These are phyloP conservation scores for Pseudocercospora fuligena DNA, from an alignment of 2,329 filamentous ascomycete genomes.

Conservation along the genomic window DNA sequence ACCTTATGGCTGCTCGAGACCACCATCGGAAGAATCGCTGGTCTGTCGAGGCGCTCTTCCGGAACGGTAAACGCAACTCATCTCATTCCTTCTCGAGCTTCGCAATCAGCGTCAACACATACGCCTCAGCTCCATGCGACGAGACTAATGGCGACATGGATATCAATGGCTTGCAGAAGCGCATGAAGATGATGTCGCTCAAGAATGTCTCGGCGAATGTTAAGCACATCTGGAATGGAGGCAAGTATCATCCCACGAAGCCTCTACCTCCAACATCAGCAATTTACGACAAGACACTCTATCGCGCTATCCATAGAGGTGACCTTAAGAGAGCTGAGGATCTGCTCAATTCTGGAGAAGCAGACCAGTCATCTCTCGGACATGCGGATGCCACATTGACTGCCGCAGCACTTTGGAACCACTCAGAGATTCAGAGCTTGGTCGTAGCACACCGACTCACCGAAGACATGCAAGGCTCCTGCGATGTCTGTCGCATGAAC, in stretches of 20 bases:
- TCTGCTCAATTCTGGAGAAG: constrained; percentile 24
- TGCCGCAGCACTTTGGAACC: constrained; percentile 28
- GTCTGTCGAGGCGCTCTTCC: constrained; percentile 33
- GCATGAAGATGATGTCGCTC: constrained; percentile 33
- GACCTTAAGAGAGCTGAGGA: constrained; percentile 26
- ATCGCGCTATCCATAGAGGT: constrained; percentile 24
- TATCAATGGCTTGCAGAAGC: constrained; percentile 32
- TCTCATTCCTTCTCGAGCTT: constrained; percentile 30
- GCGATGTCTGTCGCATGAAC: constrained; percentile 26
- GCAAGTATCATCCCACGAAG: constrained; percentile 12
- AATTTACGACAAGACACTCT: constrained; percentile 26
- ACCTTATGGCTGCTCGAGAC: constrained; percentile 28
- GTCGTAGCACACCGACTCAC: constrained; percentile 27
- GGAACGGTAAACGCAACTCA: constrained; percentile 21
- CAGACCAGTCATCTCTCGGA: constrained; percentile 21
- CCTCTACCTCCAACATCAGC: constrained; percentile 15
- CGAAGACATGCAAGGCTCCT: constrained; percentile 28
- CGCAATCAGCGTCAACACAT: constrained; percentile 34
- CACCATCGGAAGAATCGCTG: constrained; percentile 27
- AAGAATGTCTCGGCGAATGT: constrained; percentile 18
- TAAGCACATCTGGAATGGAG: constrained; percentile 9
- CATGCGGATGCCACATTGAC: constrained; percentile 20
- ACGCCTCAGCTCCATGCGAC: constrained; percentile 36
- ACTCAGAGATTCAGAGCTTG: constrained; percentile 22
- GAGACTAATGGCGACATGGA: constrained; percentile 31